Evolutionary conservation across 2,329 filamentous ascomycete species (phyloP), one percentile per base, ranked within the genome.

Genomic region (Ilyonectria mors-panacis): DNA sequence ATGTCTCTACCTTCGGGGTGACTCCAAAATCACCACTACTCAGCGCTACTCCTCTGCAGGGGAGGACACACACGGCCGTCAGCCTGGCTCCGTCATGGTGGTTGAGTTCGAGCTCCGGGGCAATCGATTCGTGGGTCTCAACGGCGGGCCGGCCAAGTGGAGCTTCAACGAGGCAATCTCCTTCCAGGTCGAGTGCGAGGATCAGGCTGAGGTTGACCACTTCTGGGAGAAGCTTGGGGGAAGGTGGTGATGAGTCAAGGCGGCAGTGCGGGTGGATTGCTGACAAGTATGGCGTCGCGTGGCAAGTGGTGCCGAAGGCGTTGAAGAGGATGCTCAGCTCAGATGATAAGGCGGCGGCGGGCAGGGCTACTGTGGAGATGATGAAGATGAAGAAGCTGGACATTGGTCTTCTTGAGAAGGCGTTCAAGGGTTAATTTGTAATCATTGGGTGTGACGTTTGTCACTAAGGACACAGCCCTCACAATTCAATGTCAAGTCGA

Each of bases 131-230:
- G 78, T 81, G 23, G 80, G 76, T 3, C 77, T 85, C 42, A 85
- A 86, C 68, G 84, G 84, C 63, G 83, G 83, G 1, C 78, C 81
- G n/a, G 66, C 67, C 4, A 63, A 77, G 3, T 82, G 80, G 78
- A 78, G 78, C 23, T 81, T 82, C 72, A 82, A 65, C 69, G 78
- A 79, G 35, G 82, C 84, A 39, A 71, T 84, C 21, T 84, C 81
- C 1, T 80, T 86, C 73, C 79, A 81, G 73, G 77, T 86, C 71
- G 75, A 80, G 54, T 85, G 84, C 77, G 78, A 80, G 48, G 76
- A 81, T 71, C 84, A 86, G 75, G 81, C 73, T 0, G 84, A 86
- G 71, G 77, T 86, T 23, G 84, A 86, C 65, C 79, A 84, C 68
- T 85, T 82, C 72, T 86, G 82, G 82, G 78, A 77, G 13, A 81